A percentile compares a stretch with the other conserved stretches of the same genome.
Evolutionary conservation across 1,139 yeast species (phyloP).

Genomic region (Pneumocystis wakefieldiae): DNA sequence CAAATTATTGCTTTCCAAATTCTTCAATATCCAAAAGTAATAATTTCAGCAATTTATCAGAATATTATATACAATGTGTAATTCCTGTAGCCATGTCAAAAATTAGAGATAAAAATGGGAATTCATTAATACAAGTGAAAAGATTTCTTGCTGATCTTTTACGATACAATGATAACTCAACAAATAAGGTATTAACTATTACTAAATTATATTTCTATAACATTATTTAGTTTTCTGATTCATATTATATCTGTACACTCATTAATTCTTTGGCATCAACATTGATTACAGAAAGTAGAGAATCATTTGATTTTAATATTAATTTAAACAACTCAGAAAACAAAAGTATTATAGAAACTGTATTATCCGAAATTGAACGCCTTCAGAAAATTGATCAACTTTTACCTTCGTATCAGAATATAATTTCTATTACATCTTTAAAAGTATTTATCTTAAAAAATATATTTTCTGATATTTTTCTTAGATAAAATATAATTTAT

Average conservation of each 20-base stretch:
- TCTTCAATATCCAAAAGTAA: conserved; percentile 61
- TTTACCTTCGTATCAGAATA: conserved; percentile 59
- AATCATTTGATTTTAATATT: conserved; percentile 13
- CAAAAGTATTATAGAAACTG: conserved; percentile 28
- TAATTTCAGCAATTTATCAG: conserved; percentile 55
- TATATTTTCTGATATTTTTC: conserved; percentile 43
- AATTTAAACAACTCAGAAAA: conserved; percentile 21
- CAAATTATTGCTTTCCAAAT: conserved; percentile 56
- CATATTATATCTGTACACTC: conserved; percentile 47
- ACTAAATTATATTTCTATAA: background rate
- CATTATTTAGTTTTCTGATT: conserved; percentile 41
- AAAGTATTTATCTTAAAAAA: conserved; percentile 37
- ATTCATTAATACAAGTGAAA: conserved; percentile 50
- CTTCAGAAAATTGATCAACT: conserved; percentile 70
- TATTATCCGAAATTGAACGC: conserved; percentile 51
- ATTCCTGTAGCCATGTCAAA: conserved; percentile 49
- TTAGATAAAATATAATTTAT: conserved; percentile 34
- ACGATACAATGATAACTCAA: conserved; percentile 73
- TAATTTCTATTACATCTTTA: conserved; percentile 44
- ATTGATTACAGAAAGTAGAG: conserved; percentile 7
- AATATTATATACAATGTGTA: conserved; percentile 53
- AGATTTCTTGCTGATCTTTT: conserved; percentile 54
- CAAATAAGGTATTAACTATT: conserved; percentile 32
- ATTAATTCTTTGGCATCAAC: conserved; percentile 35
- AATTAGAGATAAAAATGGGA: conserved; percentile 48